Base-by-base conservation (phyloP, 305 asterid genomes). In the Salvia sclarea region DNA sequence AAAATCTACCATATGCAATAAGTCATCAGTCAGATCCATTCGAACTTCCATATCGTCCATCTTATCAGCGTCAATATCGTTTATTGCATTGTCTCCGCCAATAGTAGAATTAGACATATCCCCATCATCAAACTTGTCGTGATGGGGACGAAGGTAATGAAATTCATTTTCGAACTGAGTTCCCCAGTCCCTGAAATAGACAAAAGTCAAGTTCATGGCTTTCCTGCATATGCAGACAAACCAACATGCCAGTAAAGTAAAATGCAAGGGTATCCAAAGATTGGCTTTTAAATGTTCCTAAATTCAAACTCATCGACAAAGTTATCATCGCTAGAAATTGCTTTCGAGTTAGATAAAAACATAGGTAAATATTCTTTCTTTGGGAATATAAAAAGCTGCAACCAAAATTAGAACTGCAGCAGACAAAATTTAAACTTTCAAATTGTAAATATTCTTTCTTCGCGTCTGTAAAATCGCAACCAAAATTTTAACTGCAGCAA, bases 21-120 rank as follows among this genome's bases (percentile, higher is more conserved):
- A 87, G 81, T 93, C 98, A 71, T 88, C 97, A 8, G 96, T 88
- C 75, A 93, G 96, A 86, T 93, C 97, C 96, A 93, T 90, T 64
- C 89, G 85, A 68, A 86, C 82, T 63, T 82, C 95, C 5, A 68
- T 74, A 79, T 84, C 90, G 64, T 84, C 97, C 64, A 47, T 60
- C 35, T 69, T 62, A 43, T 74, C 47, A 59, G 74, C 50, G 44
- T 67, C 83, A 64, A 21, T 28, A 75, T 76, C 78, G 10, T 31
- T 74, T 60, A 70, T 76, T 69, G 82, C 80, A 61, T 75, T 70
- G 66, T 74, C 84, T 45, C 25, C 63, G 2, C 68, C 69, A 60
- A 75, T 60, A 49, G 69, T 62, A 59, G 80, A 67, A 75, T 69
- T 76, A 45, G 81, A 76, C 61, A 75, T 59, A 64, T 67, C 75